Evolutionary conservation across 352 stramenopile genomes (phyloP).

Genomic region (Globisporangium takayamanum): DNA sequence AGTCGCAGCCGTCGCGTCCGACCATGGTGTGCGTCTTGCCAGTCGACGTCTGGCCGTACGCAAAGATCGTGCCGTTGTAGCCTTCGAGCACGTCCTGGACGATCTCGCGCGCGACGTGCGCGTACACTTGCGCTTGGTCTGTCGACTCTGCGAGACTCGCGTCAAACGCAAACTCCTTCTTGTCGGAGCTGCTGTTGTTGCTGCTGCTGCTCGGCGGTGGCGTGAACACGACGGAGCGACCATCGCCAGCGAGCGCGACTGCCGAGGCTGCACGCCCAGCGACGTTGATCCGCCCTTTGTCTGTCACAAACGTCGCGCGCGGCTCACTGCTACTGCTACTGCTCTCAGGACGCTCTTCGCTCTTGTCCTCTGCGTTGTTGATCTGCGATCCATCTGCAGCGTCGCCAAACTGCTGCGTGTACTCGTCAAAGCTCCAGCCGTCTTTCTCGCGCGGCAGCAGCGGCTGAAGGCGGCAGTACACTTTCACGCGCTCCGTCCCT

Average conservation of each 20-base stretch:
- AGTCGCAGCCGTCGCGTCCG: slow-evolving; percentile 24
- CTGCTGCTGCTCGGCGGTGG: slow-evolving; percentile 6
- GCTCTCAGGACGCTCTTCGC: not conserved
- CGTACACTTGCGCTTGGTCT: slow-evolving; percentile 46
- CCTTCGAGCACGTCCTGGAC: slow-evolving; percentile 57
- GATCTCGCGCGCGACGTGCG: slow-evolving; percentile 38
- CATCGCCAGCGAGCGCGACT: slow-evolving; percentile 25
- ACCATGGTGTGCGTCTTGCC: slow-evolving; percentile 76
- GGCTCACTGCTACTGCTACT: slow-evolving; percentile 9
- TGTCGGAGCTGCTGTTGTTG: slow-evolving; percentile 20
- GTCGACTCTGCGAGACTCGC: slow-evolving; percentile 32
- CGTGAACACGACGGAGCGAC: slow-evolving; percentile 24
- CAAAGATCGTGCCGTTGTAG: slow-evolving; percentile 64
- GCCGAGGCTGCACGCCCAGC: slow-evolving; percentile 14
- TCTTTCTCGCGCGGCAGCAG: slow-evolving; percentile 53
- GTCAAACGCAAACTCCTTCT: slow-evolving; percentile 57
- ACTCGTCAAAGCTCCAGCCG: slow-evolving; percentile 59
- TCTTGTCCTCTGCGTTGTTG: slow-evolving; percentile 3
- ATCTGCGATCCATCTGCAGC: slow-evolving; percentile 15
- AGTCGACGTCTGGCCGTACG: slow-evolving; percentile 58
- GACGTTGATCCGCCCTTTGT: slow-evolving; percentile 27
- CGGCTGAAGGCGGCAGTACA: slow-evolving; percentile 59
- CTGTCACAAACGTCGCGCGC: slow-evolving; percentile 55
- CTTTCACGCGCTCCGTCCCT: slow-evolving; percentile 44
- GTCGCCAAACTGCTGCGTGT: slow-evolving; percentile 27